Percentiles rank a stretch among this genome's conserved stretches.
These are phyloP conservation scores for Phyllosticta citribraziliensis DNA, from an alignment of 2,329 filamentous ascomycete genomes.

Conservation along the genomic window DNA sequence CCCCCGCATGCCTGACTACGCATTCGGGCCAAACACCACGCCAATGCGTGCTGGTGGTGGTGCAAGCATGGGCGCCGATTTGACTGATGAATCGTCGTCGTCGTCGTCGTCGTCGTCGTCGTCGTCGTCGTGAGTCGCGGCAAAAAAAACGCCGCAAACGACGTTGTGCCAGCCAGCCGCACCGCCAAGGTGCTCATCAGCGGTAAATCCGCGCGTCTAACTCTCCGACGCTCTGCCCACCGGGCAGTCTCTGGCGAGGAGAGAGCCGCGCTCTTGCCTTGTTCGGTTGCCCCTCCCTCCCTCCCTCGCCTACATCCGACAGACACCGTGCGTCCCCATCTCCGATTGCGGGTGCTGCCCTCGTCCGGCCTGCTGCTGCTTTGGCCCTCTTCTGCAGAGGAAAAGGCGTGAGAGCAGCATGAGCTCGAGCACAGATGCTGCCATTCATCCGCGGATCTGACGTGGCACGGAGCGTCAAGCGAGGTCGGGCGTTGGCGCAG, in stretches of 20 bases:
- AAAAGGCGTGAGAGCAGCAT: neutral
- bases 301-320: neutral
- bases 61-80: too few species aligned
- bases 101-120: too few species aligned
- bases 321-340: neutral
- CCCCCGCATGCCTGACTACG: neutral
- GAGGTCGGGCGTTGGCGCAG: neutral
- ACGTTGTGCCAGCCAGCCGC: too few species aligned
- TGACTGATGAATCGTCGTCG: too few species aligned
- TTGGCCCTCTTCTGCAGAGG: neutral
- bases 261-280: neutral
- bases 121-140: too few species aligned
- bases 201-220: neutral
- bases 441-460: neutral
- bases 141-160: too few species aligned
- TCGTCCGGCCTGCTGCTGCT: neutral
- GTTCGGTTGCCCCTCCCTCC: neutral
- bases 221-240: neutral
- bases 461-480: neutral
- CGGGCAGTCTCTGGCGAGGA: neutral
- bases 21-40: neutral
- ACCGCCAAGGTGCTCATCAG: neutral
- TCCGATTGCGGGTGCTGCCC: neutral
- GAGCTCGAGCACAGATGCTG: neutral
- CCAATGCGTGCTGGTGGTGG: neutral